phyloP scores from a whole-genome alignment of 2,329 filamentous ascomycete genomes.

The Ascosphaera aggregata region DNA sequence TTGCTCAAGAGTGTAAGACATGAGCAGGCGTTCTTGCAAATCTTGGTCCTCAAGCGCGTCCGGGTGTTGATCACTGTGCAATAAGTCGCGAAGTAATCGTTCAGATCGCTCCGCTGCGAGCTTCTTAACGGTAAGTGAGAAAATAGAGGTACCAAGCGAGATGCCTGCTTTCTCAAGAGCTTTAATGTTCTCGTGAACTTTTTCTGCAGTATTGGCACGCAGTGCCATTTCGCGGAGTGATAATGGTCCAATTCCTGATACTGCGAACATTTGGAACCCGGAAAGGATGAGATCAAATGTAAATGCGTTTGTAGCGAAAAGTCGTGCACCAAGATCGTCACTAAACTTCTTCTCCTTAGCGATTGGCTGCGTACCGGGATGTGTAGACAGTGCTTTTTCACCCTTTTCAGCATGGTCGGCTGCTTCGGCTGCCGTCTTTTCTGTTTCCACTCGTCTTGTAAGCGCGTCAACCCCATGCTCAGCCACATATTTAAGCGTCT shows the following conservation, averaged over 20 bases:
- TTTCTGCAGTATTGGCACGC: constrained; percentile 32
- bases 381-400: too few relatives aligned
- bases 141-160: constrained; percentile 36
- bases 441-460: constrained; percentile 3
- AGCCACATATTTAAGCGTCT: too few relatives aligned
- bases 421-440: constrained; percentile 4
- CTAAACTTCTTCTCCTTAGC: constrained; percentile 27
- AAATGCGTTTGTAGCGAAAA: constrained; percentile 58
- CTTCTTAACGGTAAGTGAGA: constrained; percentile 38
- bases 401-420: constrained; percentile 2
- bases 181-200: constrained; percentile 34
- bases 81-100: constrained; percentile 26
- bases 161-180: constrained; percentile 41
- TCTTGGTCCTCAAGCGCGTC: constrained; percentile 33
- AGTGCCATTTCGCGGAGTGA: constrained; percentile 57
- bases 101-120: constrained; percentile 36
- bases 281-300: constrained; percentile 48
- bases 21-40: constrained; percentile 31
- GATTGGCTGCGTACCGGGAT: background rate
- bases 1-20: constrained; percentile 25
- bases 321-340: constrained; percentile 50
- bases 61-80: constrained; percentile 40
- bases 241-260: constrained; percentile 48
- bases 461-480: background rate
- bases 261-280: constrained; percentile 44